Base-by-base conservation (phyloP, 73 alveolate species). In the Urostyla sp. region DNA sequence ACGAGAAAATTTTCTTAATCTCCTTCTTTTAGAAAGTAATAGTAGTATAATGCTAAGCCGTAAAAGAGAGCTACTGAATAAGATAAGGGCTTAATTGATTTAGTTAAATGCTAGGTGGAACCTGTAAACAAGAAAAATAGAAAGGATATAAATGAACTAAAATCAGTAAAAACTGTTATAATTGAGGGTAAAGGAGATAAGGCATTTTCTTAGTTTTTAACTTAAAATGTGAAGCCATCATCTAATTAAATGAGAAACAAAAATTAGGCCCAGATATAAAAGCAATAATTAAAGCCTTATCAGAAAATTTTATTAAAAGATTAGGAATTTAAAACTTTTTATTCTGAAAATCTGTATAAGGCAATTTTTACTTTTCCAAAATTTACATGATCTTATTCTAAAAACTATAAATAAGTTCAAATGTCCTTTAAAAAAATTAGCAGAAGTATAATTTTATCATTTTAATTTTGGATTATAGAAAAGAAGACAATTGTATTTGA, bases 401-500 rank as follows among this genome's bases (percentile, higher is more conserved):
- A 46, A 21, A 69, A 69, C 30, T 69, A 69, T 49, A 69, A 69
- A 30, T 8, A 34, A 32, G 83, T 69, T 5, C 55, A 69, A 30
- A 54, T 46, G 30, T 69, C 83, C 8, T 69, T 69, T 35, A 40
- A 59, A 3, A 69, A 69, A 32, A 44, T 44, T 69, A 46, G 72
- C 8, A 46, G 49, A 32, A 69, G 79, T 63, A 63, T 8, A 10
- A 26, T 8, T 16, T 13, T 10, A 38, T 15, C 20, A 27, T 63
- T 26, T 1, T 40, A 37, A 36, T 30, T 59, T 7, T 35, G 37
- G 32, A 35, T 58, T 63, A 7, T 63, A 63, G 79, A 78, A 21
- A 30, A 73, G 56, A 83, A 83, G 46, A 84, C 91, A 21, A 36
- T 89, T 3, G 84, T 89, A 32, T 66, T 89, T 61, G 95, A 89